Evolutionary conservation across 352 stramenopile genomes (phyloP), one percentile per base, ranked within the genome.

Genomic region (Globisporangium echinulatum): DNA sequence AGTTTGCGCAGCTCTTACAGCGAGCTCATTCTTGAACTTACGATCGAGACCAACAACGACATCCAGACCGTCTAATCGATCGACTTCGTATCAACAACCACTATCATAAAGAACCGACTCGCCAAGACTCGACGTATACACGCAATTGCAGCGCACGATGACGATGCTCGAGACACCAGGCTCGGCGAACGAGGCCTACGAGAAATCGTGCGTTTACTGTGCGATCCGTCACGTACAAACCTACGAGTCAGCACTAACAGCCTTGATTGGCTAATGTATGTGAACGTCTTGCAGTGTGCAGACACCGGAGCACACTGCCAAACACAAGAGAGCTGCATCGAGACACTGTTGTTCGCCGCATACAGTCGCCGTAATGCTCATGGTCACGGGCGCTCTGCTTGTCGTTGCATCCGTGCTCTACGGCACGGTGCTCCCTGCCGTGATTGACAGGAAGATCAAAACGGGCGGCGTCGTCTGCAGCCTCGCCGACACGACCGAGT

Each of bases 381-480:
- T 81, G 15, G 54, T 68, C 10, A n/a, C 69, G 13, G 60, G 56
- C n/a, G 62, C 71, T 17, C 25, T 79, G 8, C 33, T 72, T 46
- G 56, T 74, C 39, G 6, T 87, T 47, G 19, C 75, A n/a, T 68
- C 63, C 36, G 75, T 90, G 49, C 61, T 85, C 25, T 88, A 82
- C 63, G 72, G 76, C 64, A 68, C 71, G 39, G 76, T 70, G 44
- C 17, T 92, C 40, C 78, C 82, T 0, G 58, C 64, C 9, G 77
- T 85, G 65, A 64, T 90, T 38, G 74, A 83, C 39, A 64, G 64
- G 42, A 75, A 75, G n/a, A 65, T 87, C 7, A 54, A 68, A 33
- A 67, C 70, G 15, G 25, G 67, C 44, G 74, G 71, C 40, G 63
- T 75, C 44, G 66, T 61, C 13, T 92, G 82, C 66, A 72, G 66